Base-by-base conservation (phyloP, 1,139 yeast genomes). In the Kluyveromyces sp. region DNA sequence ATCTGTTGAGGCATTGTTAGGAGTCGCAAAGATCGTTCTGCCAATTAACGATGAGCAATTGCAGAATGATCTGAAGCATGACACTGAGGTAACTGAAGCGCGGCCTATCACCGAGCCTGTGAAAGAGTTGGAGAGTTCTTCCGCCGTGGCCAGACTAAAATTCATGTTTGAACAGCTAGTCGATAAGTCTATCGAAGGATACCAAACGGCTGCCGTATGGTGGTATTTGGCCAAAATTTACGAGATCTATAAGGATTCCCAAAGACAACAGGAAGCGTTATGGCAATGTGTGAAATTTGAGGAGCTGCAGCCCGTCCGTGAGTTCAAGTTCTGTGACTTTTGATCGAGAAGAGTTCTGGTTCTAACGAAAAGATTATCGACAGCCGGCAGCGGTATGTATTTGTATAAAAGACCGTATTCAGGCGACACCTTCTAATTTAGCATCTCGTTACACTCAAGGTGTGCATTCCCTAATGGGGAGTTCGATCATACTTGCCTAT, bases 221-320 rank as follows among this genome's bases (percentile, higher is more conserved):
- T 81, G 78, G 73, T 73, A 75, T 47, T 69, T 86, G 49, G 77
- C 88, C 3, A 67, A 73, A 52, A 71, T 83, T 31, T 83, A 83
- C 58, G 92, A 82, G 53, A 66, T 61, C 22, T 69, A 77, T 38
- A 82, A 77, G 37, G 87, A 83, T 55, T 69, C 67, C 46, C 65
- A 69, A 2, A 68, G 74, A 44, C 70, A 79, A 46, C 73, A 74
- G 22, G 60, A 68, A 41, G 71, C 83, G 25, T 67, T 84, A 49
- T 78, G 89, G 81, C 75, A 68, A 55, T 75, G 86, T 57, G 74
- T 85, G 17, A 80, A 77, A 50, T 69, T 83, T 50, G 92, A 83
- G 55, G 86, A 81, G 53, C 58, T 62, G 20, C 68, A 84, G 42
- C 85, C 89, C 1, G 83, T 83, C 20, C 70, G 94, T 19, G 63